Evolutionary conservation across 176 grass and related monocot genomes (phyloP), one percentile per base, ranked within the genome.

Genomic region (Carex littledalei): DNA sequence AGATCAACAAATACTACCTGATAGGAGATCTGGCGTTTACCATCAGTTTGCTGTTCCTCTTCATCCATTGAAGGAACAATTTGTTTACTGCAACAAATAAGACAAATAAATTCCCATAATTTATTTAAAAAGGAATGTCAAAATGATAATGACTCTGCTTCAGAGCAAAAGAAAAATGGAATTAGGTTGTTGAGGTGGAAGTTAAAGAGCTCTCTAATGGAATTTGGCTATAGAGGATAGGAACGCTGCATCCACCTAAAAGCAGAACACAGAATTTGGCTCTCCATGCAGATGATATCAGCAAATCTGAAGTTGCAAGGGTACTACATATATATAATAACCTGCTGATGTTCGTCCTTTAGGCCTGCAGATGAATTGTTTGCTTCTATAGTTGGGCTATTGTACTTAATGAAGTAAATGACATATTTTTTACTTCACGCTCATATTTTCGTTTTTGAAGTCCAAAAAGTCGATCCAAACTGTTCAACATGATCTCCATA

Each of bases 1-100:
- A 63, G 54, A 53, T 39, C 41, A 67, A 84, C 32, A 83, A 84
- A 74, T 62, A 79, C 64, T 78, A 97, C 94, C 94, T 94, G 94
- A 83, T 88, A 87, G 34, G 95, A 89, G 72, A 98, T 98, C 75
- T 93, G 92, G 80, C 96, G 92, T 86, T 98, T 98, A 84, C 90
- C 93, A 84, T 93, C 90, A 52, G 89, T 88, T 86, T 95, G 60
- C 12, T 83, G 85, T n/a, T 11, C 88, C 63, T 81, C 87, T 90
- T 94, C 87, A 43, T 82, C 86, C 77, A 84, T 26, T 47, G 61
- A 89, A 49, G 84, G 81, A 67, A 73, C 56, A 45, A 18, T 49
- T 22, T 81, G 80, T 37, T 63, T 89, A 64, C 96, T 98, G 87
- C 75, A 47, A 84, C 26, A 87, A 22, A 87, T 17, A 39, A 12